These are phyloP conservation scores for Pontederia crassipes DNA, from an alignment of 176 grass and related monocot species.

Conservation along the genomic window DNA sequence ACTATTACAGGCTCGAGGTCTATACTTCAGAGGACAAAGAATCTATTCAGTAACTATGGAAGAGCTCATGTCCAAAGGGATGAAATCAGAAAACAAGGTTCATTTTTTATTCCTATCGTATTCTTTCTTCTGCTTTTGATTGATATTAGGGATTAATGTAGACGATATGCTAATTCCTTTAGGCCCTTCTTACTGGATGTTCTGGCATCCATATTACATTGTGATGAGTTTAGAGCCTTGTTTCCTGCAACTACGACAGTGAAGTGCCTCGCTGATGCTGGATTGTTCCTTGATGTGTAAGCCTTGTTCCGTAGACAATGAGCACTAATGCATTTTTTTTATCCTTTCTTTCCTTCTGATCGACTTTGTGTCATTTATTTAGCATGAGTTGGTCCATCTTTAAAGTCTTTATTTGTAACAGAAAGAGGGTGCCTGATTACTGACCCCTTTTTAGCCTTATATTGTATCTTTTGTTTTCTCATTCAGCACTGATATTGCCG, in stretches of 20 bases:
- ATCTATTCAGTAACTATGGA: conserved; percentile 82
- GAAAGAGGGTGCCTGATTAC: too few species aligned
- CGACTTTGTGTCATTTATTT: too few species aligned
- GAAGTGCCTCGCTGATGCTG: conserved; percentile 94
- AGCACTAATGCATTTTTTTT: too few species aligned
- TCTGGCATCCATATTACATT: conserved; percentile 88
- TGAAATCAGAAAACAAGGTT: conserved; percentile 74
- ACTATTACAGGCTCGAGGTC: conserved; percentile 30
- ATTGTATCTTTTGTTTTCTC: background rate
- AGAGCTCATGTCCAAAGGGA: conserved; percentile 76
- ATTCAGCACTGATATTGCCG: conserved; percentile 70
- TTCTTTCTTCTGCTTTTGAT: background rate
- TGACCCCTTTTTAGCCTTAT: too few species aligned
- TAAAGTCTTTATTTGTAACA: background rate
- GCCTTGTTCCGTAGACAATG: background rate
- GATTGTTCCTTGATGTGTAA: conserved; percentile 98
- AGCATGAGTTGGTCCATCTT: background rate
- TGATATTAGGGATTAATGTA: background rate
- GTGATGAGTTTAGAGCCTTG: conserved; percentile 70
- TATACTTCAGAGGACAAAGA: conserved; percentile 91
- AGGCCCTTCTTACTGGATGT: conserved; percentile 95
- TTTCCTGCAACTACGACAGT: conserved; percentile 67
- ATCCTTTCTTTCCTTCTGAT: too few species aligned
- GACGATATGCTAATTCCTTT: background rate
- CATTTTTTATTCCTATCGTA: background rate